Base-by-base conservation (phyloP, 192 early-diverging fungal species). In the Backusella australiensis region DNA sequence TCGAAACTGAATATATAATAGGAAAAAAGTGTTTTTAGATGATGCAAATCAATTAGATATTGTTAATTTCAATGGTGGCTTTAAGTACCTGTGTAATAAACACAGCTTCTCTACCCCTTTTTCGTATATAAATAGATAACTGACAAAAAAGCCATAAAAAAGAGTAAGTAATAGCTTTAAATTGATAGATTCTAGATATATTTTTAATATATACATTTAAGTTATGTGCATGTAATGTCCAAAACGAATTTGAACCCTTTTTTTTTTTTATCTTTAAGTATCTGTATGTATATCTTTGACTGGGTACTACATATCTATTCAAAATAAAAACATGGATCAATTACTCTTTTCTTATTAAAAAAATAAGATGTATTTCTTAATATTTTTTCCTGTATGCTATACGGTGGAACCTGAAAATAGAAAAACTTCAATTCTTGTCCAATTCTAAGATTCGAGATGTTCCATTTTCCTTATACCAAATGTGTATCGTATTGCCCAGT, bases 161-260 rank as follows among this genome's bases (percentile, higher is more conserved):
- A 44, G 42, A 17, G 4, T 15, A 12, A 17, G 4, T 17, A 19
- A 14, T 3, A 56, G 0, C 53, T 11, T 56, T 26, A 56, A 56
- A 11, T 11, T 23, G 7, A 56, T 14, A 44, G 0, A 49, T 21
- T 49, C 46, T 49, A 49, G 21, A 15, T 63, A 63, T 63, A 4
- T 63, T 63, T 63, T 63, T 63, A 63, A 63, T 63, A 29, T 63
- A 63, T 63, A 63, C 56, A 63, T 26, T 63, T 63, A 63, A 26
- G 56, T 63, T 29, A 17, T 63, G 56, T 59, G 21, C 23, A 59
- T 59, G 26, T 29, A 63, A 11, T 63, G 26, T 63, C 12, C 29
- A 63, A 56, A 63, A 63, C 56, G 11, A 29, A 63, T 0, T 63
- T 1, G 21, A 29, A 14, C 12, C 23, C 56, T 63, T 29, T 11